These are phyloP conservation scores for Helotiales sp. DNA, from an alignment of 2,329 filamentous ascomycete species.

Conservation along the genomic window DNA sequence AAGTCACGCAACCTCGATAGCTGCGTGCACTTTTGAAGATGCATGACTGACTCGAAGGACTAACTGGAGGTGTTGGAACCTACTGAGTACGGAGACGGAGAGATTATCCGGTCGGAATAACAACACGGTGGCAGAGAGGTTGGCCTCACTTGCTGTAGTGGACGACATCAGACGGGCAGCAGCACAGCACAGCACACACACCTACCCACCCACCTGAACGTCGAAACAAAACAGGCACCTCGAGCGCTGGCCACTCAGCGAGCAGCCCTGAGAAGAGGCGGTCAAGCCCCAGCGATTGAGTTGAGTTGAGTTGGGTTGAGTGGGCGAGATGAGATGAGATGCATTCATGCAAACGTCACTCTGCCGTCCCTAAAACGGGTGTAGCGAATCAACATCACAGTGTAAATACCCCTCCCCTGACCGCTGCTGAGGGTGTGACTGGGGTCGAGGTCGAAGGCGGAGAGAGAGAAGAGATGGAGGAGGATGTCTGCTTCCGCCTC, in stretches of 20 bases:
- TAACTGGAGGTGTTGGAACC: neutral
- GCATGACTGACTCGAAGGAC: neutral
- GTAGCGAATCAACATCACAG: neutral
- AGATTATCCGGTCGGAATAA: neutral
- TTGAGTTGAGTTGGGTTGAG: neutral
- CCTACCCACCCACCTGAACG: neutral
- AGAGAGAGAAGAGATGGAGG: neutral
- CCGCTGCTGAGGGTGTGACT: neutral
- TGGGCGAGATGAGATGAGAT: slow-evolving; percentile 9
- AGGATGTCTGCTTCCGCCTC: slow-evolving; percentile 9
- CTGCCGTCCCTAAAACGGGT: neutral
- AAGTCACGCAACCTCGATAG: neutral
- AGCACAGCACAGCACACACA: neutral
- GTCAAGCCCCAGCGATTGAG: slow-evolving; percentile 9
- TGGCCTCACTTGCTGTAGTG: neutral
- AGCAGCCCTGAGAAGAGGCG: slow-evolving; percentile 4
- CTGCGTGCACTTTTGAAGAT: neutral
- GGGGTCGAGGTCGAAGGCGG: neutral
- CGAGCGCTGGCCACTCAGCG: neutral
- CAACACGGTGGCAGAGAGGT: neutral
- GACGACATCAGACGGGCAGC: neutral
- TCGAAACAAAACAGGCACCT: neutral
- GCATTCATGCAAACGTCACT: slow-evolving; percentile 12
- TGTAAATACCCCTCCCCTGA: neutral
- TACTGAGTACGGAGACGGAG: neutral